Evolutionary conservation across 768 basidiomycete genomes (phyloP).

Genomic region (Fomitopsis pulvina): DNA sequence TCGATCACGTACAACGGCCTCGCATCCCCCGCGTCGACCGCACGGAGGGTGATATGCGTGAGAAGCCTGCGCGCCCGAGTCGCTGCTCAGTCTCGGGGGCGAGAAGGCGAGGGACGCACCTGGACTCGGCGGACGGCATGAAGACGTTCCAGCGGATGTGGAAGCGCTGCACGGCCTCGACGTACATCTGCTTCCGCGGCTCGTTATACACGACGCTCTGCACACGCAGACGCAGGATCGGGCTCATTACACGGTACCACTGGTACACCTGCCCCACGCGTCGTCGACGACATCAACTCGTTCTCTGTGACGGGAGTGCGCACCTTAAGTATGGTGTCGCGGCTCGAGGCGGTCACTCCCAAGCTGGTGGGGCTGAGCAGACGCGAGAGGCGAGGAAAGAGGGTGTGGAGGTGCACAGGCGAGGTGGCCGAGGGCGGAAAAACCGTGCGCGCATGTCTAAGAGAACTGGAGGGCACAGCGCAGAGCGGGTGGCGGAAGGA

Average conservation of each 20-base stretch:
- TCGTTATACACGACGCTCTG: constrained; percentile 42
- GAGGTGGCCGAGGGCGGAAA: background rate
- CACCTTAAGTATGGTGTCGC: constrained; percentile 46
- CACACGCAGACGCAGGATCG: constrained; percentile 37
- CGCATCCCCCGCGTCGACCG: background rate
- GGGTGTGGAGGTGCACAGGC: constrained; percentile 28
- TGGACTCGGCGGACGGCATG: constrained; percentile 22
- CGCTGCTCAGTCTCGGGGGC: no score
- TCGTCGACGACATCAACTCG: no score
- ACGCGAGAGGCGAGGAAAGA: constrained; percentile 45
- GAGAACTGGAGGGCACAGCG: constrained; percentile 26
- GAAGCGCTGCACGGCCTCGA: constrained; percentile 50
- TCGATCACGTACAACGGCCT: constrained; percentile 38
- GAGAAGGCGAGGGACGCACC: constrained; percentile 34
- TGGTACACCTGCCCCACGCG: constrained; percentile 60
- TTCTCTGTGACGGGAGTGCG: no score
- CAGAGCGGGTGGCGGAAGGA: constrained; percentile 56
- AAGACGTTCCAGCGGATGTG: constrained; percentile 43
- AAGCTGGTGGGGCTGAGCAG: constrained; percentile 50
- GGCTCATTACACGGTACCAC: constrained; percentile 63
- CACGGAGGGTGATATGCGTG: constrained; percentile 42
- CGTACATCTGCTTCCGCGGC: constrained; percentile 28
- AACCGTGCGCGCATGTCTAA: background rate
- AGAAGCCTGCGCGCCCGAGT: constrained; percentile 41
- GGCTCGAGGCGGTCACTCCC: constrained; percentile 38